phyloP scores from a whole-genome alignment of 2,329 filamentous ascomycete species.

The Trichoderma sp. region DNA sequence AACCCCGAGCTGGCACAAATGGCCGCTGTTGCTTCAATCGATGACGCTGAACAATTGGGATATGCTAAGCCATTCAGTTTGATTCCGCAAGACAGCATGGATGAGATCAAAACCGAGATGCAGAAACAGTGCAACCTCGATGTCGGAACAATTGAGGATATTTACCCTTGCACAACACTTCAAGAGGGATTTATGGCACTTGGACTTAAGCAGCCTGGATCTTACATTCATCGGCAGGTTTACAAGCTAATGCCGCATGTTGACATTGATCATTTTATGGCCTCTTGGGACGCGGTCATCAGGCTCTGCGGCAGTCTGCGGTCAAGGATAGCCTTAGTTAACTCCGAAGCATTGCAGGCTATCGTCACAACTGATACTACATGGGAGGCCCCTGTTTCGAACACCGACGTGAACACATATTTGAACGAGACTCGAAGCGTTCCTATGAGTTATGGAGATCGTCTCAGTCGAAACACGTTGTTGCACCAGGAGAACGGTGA shows the following conservation, averaged over 20 bases:
- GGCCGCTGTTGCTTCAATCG: not conserved
- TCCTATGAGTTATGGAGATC: slow-evolving; percentile 10
- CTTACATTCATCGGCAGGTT: slow-evolving; percentile 9
- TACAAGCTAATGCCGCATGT: not conserved
- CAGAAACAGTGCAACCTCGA: not conserved
- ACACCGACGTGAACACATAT: not conserved
- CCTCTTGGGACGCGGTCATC: slow-evolving; percentile 27
- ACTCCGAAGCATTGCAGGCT: not conserved
- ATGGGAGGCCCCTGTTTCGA: not conserved
- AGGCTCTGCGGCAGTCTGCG: slow-evolving; percentile 6
- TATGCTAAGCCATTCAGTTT: not conserved
- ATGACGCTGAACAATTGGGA: not conserved
- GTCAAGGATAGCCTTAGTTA: slow-evolving; percentile 10
- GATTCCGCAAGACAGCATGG: not conserved
- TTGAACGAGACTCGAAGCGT: not conserved
- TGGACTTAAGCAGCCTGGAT: slow-evolving; percentile 8
- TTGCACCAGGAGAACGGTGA: not conserved
- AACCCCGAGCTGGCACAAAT: slow-evolving; percentile 6
- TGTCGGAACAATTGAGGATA: not conserved
- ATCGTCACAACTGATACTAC: not conserved
- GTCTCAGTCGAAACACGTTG: not conserved
- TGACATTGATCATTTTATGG: slow-evolving; percentile 6
- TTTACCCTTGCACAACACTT: slow-evolving; percentile 11
- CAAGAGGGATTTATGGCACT: slow-evolving; percentile 17
- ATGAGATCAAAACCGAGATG: not conserved